Conservation (phyloP, 2,329 filamentous ascomycete species). For the Xylaria sp. region DNA sequence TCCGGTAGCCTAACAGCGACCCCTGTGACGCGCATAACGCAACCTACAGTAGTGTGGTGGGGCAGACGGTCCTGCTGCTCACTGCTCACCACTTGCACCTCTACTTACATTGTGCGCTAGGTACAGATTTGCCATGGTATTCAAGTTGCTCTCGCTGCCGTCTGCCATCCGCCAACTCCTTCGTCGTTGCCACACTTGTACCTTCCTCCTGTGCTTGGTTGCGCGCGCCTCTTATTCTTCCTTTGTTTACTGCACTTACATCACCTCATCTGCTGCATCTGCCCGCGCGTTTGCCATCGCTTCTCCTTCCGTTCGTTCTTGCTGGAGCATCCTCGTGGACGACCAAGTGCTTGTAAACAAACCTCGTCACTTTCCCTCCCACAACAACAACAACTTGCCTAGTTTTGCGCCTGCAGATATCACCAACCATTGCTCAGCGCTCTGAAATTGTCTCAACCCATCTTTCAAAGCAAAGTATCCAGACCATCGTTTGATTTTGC, state of each 20-base stretch:
- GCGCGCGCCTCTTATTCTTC: slow-evolving; percentile 19
- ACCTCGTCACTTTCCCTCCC: slow-evolving; percentile 1
- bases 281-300: slow-evolving; percentile 13
- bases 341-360: slow-evolving; percentile 22
- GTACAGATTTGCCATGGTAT: slow-evolving; percentile 18
- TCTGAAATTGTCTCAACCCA: background rate
- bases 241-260: slow-evolving; percentile 27
- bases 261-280: slow-evolving; percentile 7
- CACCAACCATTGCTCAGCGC: background rate
- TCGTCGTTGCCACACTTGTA: slow-evolving; percentile 20
- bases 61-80: slow-evolving; percentile 33
- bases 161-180: slow-evolving; percentile 14
- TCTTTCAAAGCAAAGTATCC: background rate
- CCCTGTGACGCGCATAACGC: slow-evolving; percentile 40
- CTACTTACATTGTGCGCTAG: background rate
- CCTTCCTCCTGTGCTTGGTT: slow-evolving; percentile 12
- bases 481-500: slow-evolving; percentile 12
- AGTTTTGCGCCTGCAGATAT: slow-evolving; percentile 16
- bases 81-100: slow-evolving; percentile 21
- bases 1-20: slow-evolving; percentile 26
- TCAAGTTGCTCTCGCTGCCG: slow-evolving; percentile 21
- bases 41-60: slow-evolving; percentile 34
- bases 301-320: slow-evolving; percentile 1
- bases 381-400: background rate
- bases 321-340: background rate